phyloP scores from a whole-genome alignment of 2,329 filamentous ascomycete species.

The Aureobasidium sp. region DNA sequence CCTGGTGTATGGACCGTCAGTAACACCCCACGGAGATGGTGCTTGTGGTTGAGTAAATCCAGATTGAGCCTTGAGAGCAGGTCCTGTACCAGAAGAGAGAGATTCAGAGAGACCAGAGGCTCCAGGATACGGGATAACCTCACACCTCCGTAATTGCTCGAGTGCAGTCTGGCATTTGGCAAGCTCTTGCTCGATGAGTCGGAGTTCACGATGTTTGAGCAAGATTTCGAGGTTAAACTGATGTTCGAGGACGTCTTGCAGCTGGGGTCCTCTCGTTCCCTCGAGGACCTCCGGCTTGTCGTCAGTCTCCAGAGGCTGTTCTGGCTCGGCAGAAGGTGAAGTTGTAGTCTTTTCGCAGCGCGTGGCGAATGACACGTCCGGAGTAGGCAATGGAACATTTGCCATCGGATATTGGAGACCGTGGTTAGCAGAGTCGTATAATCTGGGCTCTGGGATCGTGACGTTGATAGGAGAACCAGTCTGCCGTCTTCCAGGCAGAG shows the following conservation, averaged over 20 bases:
- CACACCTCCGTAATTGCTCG: constrained; percentile 86
- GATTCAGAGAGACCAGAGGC: constrained; percentile 57
- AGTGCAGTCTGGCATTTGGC: constrained; percentile 90
- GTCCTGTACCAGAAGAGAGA: constrained; percentile 65
- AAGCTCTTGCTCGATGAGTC: constrained; percentile 89
- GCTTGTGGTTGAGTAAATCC: constrained; percentile 62
- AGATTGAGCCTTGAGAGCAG: constrained; percentile 53
- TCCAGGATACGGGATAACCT: constrained; percentile 81
- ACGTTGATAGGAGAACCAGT: not conserved
- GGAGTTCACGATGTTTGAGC: constrained; percentile 87
- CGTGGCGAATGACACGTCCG: not conserved
- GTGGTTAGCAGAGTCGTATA: not conserved
- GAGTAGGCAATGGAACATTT: not conserved
- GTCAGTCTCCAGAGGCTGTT: not conserved
- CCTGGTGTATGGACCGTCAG: constrained; percentile 83
- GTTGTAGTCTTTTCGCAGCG: not conserved
- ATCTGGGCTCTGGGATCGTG: not conserved
- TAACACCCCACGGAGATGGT: constrained; percentile 82
- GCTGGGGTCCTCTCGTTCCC: constrained; percentile 34
- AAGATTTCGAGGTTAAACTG: constrained; percentile 88
- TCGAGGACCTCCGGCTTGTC: not conserved
- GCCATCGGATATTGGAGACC: not conserved
- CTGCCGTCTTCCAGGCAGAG: not conserved
- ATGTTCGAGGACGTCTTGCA: constrained; percentile 67
- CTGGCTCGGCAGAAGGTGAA: not conserved